These are phyloP conservation scores for Euphorbia schlechtendalii DNA, from an alignment of 441 rosid genomes.

Conservation along the genomic window DNA sequence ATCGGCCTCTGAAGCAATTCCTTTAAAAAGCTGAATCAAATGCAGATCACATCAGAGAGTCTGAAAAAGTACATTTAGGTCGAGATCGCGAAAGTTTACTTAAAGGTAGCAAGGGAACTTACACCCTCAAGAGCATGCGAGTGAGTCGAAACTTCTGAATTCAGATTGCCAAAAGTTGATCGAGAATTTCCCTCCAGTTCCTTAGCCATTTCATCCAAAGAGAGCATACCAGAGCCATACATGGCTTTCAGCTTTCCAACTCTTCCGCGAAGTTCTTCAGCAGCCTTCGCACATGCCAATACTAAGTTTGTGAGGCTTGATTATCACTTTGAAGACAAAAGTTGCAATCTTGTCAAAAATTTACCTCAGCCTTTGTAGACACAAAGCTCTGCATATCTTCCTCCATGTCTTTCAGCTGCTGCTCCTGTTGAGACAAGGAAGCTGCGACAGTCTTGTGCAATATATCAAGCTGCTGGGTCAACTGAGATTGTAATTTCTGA, in stretches of 20 bases:
- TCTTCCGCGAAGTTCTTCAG: constrained; percentile 67
- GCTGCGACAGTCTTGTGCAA: constrained; percentile 82
- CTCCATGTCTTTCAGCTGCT: constrained; percentile 83
- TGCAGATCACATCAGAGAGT: constrained; percentile 8
- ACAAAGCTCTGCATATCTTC: constrained; percentile 90
- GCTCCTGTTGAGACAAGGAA: constrained; percentile 79
- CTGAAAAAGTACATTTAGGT: not conserved
- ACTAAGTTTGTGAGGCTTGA: constrained; percentile 14
- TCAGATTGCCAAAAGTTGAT: constrained; percentile 62
- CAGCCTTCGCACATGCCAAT: constrained; percentile 45
- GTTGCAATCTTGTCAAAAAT: constrained; percentile 1
- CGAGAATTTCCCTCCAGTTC: constrained; percentile 64
- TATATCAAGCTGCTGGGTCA: constrained; percentile 67
- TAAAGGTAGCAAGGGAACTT: constrained; percentile 23
- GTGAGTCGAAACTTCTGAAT: constrained; percentile 82
- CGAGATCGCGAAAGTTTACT: not conserved
- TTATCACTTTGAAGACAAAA: constrained; percentile 1
- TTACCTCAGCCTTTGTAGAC: constrained; percentile 76
- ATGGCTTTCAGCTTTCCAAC: constrained; percentile 56
- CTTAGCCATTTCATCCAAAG: constrained; percentile 63
- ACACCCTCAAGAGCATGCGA: constrained; percentile 76
- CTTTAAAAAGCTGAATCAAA: constrained; percentile 67
- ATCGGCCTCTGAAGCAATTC: constrained; percentile 89
- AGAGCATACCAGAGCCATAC: constrained; percentile 68
- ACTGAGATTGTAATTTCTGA: constrained; percentile 70